Conservation (phyloP, 176 grass and related monocot genomes). For the Cenchrus purpureus region DNA sequence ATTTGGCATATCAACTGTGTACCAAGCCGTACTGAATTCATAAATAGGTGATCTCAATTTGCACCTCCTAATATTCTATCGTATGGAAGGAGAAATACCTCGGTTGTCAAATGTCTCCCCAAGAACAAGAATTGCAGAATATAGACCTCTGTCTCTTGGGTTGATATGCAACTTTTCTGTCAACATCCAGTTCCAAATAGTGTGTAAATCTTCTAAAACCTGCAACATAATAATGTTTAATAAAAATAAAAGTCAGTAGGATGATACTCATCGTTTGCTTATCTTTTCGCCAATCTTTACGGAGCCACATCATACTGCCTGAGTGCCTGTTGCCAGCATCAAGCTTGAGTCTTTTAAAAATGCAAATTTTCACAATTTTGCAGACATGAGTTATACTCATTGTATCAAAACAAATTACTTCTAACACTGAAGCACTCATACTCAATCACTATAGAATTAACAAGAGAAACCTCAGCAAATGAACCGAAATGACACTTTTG, state of each 20-base stretch:
- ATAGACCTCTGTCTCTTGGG: constrained; percentile 67
- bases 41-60: background rate
- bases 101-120: constrained; percentile 94
- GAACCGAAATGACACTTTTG: background rate
- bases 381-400: constrained; percentile 9
- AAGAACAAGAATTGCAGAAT: constrained; percentile 88
- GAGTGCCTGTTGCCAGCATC: background rate
- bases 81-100: constrained; percentile 64
- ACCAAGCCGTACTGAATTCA: background rate
- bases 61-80: constrained; percentile 8
- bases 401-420: background rate
- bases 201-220: constrained; percentile 86
- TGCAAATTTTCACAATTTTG: background rate
- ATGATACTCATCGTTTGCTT: background rate
- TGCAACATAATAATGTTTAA: constrained; percentile 39
- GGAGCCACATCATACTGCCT: background rate
- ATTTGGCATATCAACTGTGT: background rate
- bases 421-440: constrained; percentile 25
- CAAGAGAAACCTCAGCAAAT: constrained; percentile 12
- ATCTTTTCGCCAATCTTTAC: background rate
- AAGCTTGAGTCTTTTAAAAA: constrained; percentile 2
- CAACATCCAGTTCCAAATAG: constrained; percentile 94
- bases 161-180: constrained; percentile 89
- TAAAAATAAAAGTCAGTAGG: background rate
- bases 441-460: constrained; percentile 5